Base-by-base conservation (phyloP, 495 filamentous ascomycete genomes). In the Trichoderma parareesei region DNA sequence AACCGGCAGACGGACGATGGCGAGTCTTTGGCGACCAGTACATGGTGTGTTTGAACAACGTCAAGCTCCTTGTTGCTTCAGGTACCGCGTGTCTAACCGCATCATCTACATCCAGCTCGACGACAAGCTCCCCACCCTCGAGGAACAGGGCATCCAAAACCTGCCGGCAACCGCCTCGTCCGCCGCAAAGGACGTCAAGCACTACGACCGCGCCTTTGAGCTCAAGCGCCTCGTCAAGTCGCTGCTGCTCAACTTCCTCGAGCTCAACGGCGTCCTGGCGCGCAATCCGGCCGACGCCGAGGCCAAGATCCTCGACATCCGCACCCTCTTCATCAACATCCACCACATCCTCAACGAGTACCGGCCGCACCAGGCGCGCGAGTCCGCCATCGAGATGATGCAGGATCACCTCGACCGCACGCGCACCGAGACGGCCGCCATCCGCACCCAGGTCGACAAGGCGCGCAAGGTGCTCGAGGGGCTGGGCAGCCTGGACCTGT, bases 271-370 rank as follows among this genome's bases (percentile, higher is more conserved):
- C 10, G 75, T 89, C 7, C 79, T 97, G 53, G 72, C 69, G 44
- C 42, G 60, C 14, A 5, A 55, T 37, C n/a, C 6, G 5, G 59
- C 48, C 20, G 13, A 41, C 16, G 11, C n/a, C 40, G 43, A 6
- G 38, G 6, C 20, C 75, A 93, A 93, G 70, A 80, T 92, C 38
- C 76, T 84, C 3, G 87, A 96, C 69, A 68, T 98, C n/a, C 81
- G 86, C 68, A 89, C 85, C 35, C 69, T 97, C 4, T 87, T 93
- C 65, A 85, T 91, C 70, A 97, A 98, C 75, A 88, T 92, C 63
- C 91, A 97, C 73, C 89, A 92, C 67, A 82, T 93, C 20, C 83
- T 97, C 60, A 98, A 98, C 73, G 87, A 94, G 65, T 98, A 97
- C 74, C 87, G 94, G 33, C 95, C 94, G 3, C 94, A 98, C 74